These are phyloP conservation scores for Toxoplasma gondii DNA, from an alignment of 169 alveolate species.

Conservation along the genomic window DNA sequence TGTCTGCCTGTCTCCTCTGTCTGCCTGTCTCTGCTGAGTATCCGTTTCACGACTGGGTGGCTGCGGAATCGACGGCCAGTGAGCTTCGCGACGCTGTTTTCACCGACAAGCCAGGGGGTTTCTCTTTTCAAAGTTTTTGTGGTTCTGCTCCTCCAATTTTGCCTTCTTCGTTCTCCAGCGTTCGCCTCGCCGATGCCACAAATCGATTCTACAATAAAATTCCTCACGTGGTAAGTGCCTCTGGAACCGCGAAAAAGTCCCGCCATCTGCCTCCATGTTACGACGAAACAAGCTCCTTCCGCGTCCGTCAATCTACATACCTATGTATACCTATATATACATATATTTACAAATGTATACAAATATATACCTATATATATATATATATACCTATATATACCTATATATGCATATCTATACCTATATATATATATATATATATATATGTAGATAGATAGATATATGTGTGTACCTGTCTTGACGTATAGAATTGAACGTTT, in stretches of 20 bases:
- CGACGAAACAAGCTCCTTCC: too few relatives aligned
- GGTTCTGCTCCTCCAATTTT: neutral
- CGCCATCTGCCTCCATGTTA: neutral
- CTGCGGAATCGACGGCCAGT: too few relatives aligned
- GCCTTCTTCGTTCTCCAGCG: slow-evolving; percentile 22
- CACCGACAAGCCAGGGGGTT: too few relatives aligned
- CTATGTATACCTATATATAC: too few relatives aligned
- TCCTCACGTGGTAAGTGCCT: slow-evolving; percentile 62
- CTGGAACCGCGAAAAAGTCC: neutral
- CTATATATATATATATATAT: neutral
- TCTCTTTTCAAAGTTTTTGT: too few relatives aligned
- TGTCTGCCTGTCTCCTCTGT: too few relatives aligned
- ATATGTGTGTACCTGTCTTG: neutral
- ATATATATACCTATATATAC: neutral
- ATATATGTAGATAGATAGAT: neutral
- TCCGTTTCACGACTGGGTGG: too few relatives aligned
- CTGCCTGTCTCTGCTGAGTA: too few relatives aligned
- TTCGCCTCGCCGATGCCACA: slow-evolving; percentile 63
- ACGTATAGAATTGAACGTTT: neutral
- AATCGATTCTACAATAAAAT: slow-evolving; percentile 70
- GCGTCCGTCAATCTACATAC: too few relatives aligned
- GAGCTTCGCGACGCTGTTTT: too few relatives aligned
- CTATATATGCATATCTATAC: neutral
- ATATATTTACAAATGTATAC: too few relatives aligned
- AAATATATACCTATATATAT: too few relatives aligned